Evolutionary conservation across 2,329 filamentous ascomycete genomes (phyloP).

Genomic region (Meredithiella fracta): DNA sequence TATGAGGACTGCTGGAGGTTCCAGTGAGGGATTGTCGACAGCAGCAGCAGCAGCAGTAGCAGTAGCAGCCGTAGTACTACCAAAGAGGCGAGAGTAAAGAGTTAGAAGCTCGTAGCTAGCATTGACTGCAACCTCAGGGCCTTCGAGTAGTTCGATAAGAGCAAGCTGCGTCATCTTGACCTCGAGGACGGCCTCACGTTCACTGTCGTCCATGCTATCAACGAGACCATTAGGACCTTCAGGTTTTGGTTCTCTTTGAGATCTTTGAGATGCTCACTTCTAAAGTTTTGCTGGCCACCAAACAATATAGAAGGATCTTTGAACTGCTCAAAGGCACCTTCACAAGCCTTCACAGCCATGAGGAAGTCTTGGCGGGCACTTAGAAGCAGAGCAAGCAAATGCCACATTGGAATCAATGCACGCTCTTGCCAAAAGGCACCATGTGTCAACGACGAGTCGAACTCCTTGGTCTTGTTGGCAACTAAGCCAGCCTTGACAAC

Average conservation of each 20-base stretch:
- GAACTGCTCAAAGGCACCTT: slow-evolving; percentile 84
- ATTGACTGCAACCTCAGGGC: slow-evolving; percentile 72
- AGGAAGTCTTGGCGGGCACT: slow-evolving; percentile 75
- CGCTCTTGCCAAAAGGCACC: slow-evolving; percentile 45
- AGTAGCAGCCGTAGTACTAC: slow-evolving; percentile 19
- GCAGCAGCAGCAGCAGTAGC: slow-evolving; percentile 23
- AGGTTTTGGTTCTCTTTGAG: slow-evolving; percentile 33
- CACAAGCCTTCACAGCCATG: slow-evolving; percentile 66
- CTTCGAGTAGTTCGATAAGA: slow-evolving; percentile 68
- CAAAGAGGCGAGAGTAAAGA: slow-evolving; percentile 69
- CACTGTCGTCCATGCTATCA: slow-evolving; percentile 65
- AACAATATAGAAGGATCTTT: slow-evolving; percentile 54
- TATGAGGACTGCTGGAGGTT: slow-evolving; percentile 1
- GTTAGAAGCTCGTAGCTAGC: slow-evolving; percentile 70
- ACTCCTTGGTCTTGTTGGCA: slow-evolving; percentile 33
- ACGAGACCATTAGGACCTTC: slow-evolving; percentile 30
- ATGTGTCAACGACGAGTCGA: slow-evolving; percentile 27
- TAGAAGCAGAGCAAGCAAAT: slow-evolving; percentile 70
- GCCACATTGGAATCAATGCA: slow-evolving; percentile 67
- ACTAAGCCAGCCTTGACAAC: slow-evolving; percentile 62
- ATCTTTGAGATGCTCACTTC: slow-evolving; percentile 50
- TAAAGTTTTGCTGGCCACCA: slow-evolving; percentile 39
- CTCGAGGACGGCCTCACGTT: slow-evolving; percentile 79
- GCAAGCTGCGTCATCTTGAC: slow-evolving; percentile 89
- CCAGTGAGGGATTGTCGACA: slow-evolving; percentile 2